Evolutionary conservation across 1,284 basidiomycete species (phyloP).

Genomic region (Sporisorium sorghi): DNA sequence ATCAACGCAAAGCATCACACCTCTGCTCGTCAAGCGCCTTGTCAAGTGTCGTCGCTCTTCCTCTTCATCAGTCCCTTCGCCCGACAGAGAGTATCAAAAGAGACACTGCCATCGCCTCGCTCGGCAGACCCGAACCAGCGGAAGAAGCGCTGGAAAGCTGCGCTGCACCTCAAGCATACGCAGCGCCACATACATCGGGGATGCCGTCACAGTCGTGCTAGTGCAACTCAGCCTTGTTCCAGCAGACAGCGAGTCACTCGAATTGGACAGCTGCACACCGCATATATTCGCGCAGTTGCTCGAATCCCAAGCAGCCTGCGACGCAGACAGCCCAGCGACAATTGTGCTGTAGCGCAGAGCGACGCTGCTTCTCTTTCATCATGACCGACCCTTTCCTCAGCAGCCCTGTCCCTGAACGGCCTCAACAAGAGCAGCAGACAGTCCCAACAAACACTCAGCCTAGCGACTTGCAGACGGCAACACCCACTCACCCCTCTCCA

Average conservation of each 20-base stretch:
- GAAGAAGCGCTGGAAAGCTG: not conserved
- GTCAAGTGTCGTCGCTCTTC: not conserved
- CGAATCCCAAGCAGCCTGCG: not conserved
- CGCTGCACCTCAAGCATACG: not conserved
- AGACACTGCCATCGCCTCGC: not conserved
- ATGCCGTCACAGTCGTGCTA: not conserved
- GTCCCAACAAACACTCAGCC: not conserved
- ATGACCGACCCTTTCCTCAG: slow-evolving; percentile 15
- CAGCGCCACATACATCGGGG: not conserved
- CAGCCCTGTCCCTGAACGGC: not conserved
- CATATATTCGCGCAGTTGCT: not conserved
- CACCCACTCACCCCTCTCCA: not conserved
- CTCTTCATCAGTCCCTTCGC: not conserved
- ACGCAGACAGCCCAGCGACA: not conserved
- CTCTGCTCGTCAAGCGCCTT: not conserved
- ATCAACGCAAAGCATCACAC: not conserved
- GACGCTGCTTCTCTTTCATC: not conserved
- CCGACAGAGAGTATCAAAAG: too few relatives aligned
- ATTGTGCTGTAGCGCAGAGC: not conserved
- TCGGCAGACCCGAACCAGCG: not conserved
- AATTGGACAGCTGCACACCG: not conserved
- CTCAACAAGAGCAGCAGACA: slow-evolving; percentile 1
- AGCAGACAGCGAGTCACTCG: not conserved
- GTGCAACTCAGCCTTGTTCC: not conserved
- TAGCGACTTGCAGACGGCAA: slow-evolving; percentile 3